Evolutionary conservation across 1,284 basidiomycete species (phyloP).

Genomic region (Xerocomus minutiporus): DNA sequence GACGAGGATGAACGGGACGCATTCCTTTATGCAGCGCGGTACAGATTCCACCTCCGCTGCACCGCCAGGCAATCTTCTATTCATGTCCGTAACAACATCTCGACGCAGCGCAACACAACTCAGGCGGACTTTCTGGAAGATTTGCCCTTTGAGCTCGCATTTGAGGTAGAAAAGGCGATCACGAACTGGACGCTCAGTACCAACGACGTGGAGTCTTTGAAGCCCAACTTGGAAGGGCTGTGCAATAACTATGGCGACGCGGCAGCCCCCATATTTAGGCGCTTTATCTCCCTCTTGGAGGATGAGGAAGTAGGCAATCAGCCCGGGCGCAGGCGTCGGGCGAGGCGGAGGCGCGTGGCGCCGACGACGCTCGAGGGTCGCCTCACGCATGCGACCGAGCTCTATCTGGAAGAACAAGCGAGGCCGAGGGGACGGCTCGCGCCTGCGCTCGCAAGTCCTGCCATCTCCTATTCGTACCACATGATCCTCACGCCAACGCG

Average conservation of each 20-base stretch:
- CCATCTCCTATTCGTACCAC: constrained; percentile 37
- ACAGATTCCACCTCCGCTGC: constrained; percentile 24
- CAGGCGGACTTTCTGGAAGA: constrained; percentile 18
- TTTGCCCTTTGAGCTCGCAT: constrained; percentile 36
- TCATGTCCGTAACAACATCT: constrained; percentile 14
- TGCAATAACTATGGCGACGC: constrained; percentile 10
- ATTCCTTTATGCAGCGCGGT: constrained; percentile 27
- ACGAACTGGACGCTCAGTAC: constrained; percentile 27
- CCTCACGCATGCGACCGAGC: constrained; percentile 21
- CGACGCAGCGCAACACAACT: neutral
- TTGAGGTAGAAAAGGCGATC: constrained; percentile 38
- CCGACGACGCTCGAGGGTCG: constrained; percentile 13
- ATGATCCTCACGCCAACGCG: constrained; percentile 53
- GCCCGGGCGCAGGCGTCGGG: neutral
- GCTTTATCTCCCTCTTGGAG: constrained; percentile 26
- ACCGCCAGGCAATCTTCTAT: neutral
- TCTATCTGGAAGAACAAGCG: constrained; percentile 26
- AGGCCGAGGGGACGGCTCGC: constrained; percentile 25
- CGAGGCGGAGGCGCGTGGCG: neutral
- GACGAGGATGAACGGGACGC: constrained; percentile 22
- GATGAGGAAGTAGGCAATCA: constrained; percentile 6
- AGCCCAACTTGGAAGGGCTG: constrained; percentile 20
- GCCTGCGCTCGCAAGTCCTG: constrained; percentile 15
- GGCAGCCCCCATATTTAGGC: constrained; percentile 31
- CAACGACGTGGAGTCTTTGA: constrained; percentile 22